Evolutionary conservation across 2,329 filamentous ascomycete species (phyloP), one percentile per base, ranked within the genome.

Genomic region (Alternaria infectoria): DNA sequence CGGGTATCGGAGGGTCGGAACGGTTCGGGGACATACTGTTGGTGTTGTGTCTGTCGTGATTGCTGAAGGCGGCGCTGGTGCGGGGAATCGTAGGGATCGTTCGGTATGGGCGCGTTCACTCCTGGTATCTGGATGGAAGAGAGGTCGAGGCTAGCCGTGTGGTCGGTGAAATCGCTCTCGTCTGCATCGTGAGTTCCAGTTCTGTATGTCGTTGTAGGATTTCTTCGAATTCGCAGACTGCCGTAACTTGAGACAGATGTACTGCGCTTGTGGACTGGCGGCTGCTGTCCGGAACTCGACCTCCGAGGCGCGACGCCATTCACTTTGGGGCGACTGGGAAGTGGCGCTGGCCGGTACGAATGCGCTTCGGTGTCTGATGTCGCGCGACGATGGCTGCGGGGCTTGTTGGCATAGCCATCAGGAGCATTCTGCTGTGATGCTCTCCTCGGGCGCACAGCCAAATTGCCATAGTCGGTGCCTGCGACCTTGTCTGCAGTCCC

Each of bases 401-500:
- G 28, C 36, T 19, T 50, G 19, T 64, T 66, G 19, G 54, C 54
- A 36, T 56, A 32, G 6, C 57, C 64, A 49, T 69, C 61, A 6
- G 59, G 52, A 25, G 61, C 59, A 11, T 59, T 59, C 25, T 67
- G 57, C 21, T 60, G 61, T 9, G 69, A 71, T 10, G 62, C 64
- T 21, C 69, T 68, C 32, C 71, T 71, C 26, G 71, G 64, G 28
- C 65, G 69, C 51, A 65, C 46, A 43, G 64, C 67, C 40, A 65
- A 55, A 36, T 66, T 73, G 28, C 63, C 72, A 62, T 66, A 54
- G 23, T 75, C 76, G 50, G 76, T 79, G 23, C 81, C 74, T 68
- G 83, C 83, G 13, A 85, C 84, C 62, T 83, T 83, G 61, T 88
- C 85, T 52, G 85, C 81, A 13, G 82, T 82, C 47, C 84, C 82